phyloP scores from a whole-genome alignment of 768 basidiomycete genomes.

The Termitomyces sp. region DNA sequence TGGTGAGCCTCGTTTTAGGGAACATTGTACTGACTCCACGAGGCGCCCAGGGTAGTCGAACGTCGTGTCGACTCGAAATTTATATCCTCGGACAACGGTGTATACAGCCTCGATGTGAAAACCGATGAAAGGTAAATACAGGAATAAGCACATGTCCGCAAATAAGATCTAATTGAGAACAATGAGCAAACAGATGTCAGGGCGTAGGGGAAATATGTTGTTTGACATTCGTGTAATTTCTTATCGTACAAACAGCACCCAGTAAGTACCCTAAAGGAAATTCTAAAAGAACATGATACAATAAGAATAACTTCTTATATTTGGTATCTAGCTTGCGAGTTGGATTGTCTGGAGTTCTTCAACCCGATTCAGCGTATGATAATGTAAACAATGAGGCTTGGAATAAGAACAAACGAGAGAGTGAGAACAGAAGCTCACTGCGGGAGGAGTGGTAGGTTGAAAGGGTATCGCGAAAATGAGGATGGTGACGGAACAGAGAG shows the following conservation, averaged over 20 bases:
- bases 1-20: background rate
- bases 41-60: slow-evolving; percentile 1
- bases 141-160: slow-evolving; percentile 1
- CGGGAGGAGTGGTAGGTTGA: background rate
- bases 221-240: slow-evolving; percentile 10
- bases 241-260: slow-evolving; percentile 12
- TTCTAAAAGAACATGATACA: slow-evolving; percentile 12
- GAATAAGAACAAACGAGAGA: slow-evolving; percentile 9
- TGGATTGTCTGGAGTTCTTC: slow-evolving; percentile 9
- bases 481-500: background rate
- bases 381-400: slow-evolving; percentile 1
- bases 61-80: background rate
- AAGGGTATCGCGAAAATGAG: slow-evolving; percentile 1
- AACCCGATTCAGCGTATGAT: slow-evolving; percentile 3
- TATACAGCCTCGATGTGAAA: background rate
- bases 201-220: slow-evolving; percentile 1
- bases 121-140: slow-evolving; percentile 2
- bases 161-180: background rate
- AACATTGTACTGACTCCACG: slow-evolving; percentile 5
- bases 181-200: slow-evolving; percentile 2
- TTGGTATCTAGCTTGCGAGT: slow-evolving; percentile 8
- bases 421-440: slow-evolving; percentile 10
- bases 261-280: background rate
- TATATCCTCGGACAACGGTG: slow-evolving; percentile 8
- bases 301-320: slow-evolving; percentile 17